Percentiles rank a stretch among this genome's conserved stretches.
phyloP scores from a whole-genome alignment of 2,329 filamentous ascomycete genomes.

The Chrysoporthe deuterocubensis region DNA sequence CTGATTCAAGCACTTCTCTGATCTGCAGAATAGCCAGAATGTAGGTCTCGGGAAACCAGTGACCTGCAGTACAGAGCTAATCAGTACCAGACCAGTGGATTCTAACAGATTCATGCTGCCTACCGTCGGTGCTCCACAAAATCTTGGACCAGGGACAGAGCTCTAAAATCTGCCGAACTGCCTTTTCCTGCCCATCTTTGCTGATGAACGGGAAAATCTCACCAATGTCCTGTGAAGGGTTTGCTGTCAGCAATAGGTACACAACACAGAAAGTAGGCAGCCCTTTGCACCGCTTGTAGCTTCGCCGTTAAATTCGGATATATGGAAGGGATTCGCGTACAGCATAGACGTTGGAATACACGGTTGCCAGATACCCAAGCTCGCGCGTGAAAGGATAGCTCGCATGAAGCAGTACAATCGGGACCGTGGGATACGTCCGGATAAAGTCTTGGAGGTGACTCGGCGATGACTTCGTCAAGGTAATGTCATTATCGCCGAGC shows the following conservation, averaged over 20 bases:
- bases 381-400: constrained; percentile 82
- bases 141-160: constrained; percentile 76
- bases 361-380: constrained; percentile 75
- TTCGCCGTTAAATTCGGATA: no score
- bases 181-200: constrained; percentile 72
- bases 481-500: constrained; percentile 79
- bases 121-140: constrained; percentile 77
- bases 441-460: constrained; percentile 77
- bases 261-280: background rate
- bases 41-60: constrained; percentile 79
- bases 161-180: constrained; percentile 75
- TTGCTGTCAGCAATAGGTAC: no score
- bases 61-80: constrained; percentile 36
- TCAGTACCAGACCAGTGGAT: background rate
- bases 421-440: constrained; percentile 67
- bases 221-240: constrained; percentile 64
- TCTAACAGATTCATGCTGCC: background rate
- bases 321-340: background rate
- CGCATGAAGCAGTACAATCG: constrained; percentile 79
- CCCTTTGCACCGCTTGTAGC: background rate
- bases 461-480: constrained; percentile 71
- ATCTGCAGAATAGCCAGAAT: constrained; percentile 74
- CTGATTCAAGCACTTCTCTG: constrained; percentile 69
- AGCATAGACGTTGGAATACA: constrained; percentile 79
- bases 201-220: constrained; percentile 82